These are phyloP conservation scores for Stachybotrys elegans DNA, from an alignment of 2,329 filamentous ascomycete genomes.

Conservation along the genomic window DNA sequence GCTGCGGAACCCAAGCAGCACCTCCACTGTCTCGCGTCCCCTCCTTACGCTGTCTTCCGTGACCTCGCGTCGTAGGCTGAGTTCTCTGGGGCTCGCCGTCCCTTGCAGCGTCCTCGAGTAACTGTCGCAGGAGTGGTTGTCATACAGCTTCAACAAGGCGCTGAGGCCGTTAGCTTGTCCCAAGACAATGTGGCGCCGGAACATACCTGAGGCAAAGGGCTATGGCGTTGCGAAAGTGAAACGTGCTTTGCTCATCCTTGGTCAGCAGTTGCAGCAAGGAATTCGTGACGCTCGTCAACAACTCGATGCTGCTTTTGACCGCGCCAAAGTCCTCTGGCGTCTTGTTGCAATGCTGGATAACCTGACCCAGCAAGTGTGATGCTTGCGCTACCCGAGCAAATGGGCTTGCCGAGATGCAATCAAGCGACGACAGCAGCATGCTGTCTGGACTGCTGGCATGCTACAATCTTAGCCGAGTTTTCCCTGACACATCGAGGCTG, in stretches of 20 bases:
- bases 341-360: slow-evolving; percentile 12
- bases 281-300: slow-evolving; percentile 3
- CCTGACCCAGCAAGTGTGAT: slow-evolving; percentile 23
- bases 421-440: slow-evolving; percentile 11
- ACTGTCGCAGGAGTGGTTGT: slow-evolving; percentile 8
- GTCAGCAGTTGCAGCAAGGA: slow-evolving; percentile 7
- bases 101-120: background rate
- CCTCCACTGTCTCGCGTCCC: background rate
- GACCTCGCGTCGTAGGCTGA: background rate
- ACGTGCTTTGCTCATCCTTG: slow-evolving; percentile 6
- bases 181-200: background rate
- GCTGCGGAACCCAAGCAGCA: background rate
- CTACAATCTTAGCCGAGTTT: no score
- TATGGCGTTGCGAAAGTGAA: slow-evolving; percentile 7
- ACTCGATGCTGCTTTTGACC: slow-evolving; percentile 4
- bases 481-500: no score
- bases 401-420: slow-evolving; percentile 19
- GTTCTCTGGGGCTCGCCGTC: background rate
- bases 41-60: background rate
- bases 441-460: slow-evolving; percentile 4
- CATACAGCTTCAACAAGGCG: slow-evolving; percentile 9
- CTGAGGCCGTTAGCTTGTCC: background rate
- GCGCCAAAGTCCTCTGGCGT: slow-evolving; percentile 1
- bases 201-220: slow-evolving; percentile 8
- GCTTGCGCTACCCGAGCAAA: slow-evolving; percentile 27